Evolutionary conservation across 2,329 filamentous ascomycete species (phyloP).

Genomic region (Apiospora koreana): DNA sequence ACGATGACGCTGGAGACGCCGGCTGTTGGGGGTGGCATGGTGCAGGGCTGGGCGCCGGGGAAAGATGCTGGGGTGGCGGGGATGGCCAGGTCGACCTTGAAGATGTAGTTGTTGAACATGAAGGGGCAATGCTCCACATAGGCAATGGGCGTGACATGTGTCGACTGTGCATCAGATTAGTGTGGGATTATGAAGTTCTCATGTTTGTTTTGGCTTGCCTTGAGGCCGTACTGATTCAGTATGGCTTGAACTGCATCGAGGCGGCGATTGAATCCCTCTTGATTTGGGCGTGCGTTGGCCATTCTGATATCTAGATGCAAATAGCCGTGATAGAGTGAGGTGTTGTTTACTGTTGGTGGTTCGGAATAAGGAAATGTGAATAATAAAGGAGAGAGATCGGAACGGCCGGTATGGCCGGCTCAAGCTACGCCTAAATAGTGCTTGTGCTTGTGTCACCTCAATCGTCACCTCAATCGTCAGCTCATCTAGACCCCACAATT

Average conservation of each 20-base stretch:
- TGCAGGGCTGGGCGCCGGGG: slow-evolving; percentile 18
- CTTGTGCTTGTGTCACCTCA: no score
- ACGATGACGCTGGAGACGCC: slow-evolving; percentile 20
- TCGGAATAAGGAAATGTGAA: no score
- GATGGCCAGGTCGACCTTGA: slow-evolving; percentile 21
- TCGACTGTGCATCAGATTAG: no score
- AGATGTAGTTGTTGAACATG: slow-evolving; percentile 28
- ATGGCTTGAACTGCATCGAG: slow-evolving; percentile 18
- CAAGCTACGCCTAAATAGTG: not conserved
- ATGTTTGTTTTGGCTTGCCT: no score
- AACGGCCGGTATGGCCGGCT: not conserved
- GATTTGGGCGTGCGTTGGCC: slow-evolving; percentile 8
- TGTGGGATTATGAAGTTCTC: no score
- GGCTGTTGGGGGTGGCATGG: slow-evolving; percentile 11
- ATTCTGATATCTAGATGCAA: not conserved
- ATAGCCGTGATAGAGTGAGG: not conserved
- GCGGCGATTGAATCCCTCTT: slow-evolving; percentile 19
- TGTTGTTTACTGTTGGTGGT: no score
- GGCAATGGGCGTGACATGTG: slow-evolving; percentile 20
- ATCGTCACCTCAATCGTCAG: no score
- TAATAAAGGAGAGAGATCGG: not conserved
- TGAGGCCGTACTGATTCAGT: slow-evolving; percentile 17
- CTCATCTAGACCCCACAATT: not conserved
- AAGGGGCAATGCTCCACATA: slow-evolving; percentile 22
- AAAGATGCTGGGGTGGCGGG: slow-evolving; percentile 19